Conservation (phyloP, 139 green algal genomes). For the Pedinophyceae sp. region DNA sequence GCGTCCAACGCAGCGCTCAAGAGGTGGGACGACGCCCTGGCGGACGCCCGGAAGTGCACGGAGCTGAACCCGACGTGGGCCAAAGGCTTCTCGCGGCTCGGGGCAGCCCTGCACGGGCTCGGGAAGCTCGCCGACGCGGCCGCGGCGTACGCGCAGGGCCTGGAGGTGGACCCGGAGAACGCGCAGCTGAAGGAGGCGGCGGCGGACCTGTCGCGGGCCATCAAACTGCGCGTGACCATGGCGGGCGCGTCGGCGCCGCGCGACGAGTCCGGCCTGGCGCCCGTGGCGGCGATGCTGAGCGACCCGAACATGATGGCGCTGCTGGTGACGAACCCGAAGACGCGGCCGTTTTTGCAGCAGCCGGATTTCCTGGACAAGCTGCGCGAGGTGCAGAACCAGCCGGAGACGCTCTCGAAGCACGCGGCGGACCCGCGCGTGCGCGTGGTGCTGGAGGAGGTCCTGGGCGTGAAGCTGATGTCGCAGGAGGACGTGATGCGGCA, state of each 20-base stretch:
- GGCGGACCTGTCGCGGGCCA: not conserved
- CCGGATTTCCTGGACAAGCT: constrained; percentile 86
- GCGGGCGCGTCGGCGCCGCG: too few species aligned
- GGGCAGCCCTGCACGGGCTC: constrained; percentile 62
- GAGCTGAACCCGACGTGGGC: constrained; percentile 76
- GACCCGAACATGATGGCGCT: constrained; percentile 39
- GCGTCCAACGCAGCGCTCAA: constrained; percentile 37
- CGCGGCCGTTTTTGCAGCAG: constrained; percentile 49
- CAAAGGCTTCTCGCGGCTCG: constrained; percentile 87
- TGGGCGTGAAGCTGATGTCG: constrained; percentile 24
- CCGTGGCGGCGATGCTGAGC: not conserved
- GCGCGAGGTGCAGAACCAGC: constrained; percentile 48
- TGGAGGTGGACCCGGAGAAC: constrained; percentile 62
- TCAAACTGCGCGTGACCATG: not conserved
- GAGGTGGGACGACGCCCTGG: constrained; percentile 61
- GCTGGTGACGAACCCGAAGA: constrained; percentile 71
- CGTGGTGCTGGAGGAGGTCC: constrained; percentile 27
- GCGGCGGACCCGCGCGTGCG: constrained; percentile 50
- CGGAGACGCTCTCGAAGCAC: constrained; percentile 41
- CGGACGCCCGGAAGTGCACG: constrained; percentile 67
- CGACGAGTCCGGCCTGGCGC: not conserved
- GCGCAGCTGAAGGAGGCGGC: constrained; percentile 33
- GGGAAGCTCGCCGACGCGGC: constrained; percentile 49
- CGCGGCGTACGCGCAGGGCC: constrained; percentile 54
- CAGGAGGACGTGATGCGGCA: constrained; percentile 2